phyloP scores from a whole-genome alignment of 768 basidiomycete genomes.

The Pisolithus orientalis region DNA sequence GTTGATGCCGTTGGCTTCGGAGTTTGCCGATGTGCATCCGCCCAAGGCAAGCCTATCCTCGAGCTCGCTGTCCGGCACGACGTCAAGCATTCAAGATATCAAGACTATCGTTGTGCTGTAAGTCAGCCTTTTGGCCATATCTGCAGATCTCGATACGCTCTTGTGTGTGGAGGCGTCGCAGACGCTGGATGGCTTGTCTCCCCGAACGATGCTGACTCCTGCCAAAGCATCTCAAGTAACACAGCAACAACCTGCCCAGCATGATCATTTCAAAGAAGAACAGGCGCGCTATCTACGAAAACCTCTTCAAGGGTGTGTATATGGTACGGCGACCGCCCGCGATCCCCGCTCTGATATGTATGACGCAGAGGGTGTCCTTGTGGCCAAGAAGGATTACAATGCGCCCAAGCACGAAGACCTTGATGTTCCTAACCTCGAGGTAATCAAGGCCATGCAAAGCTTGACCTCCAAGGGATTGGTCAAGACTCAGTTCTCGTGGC shows the following conservation, averaged over 20 bases:
- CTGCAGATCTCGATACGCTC: too few relatives aligned
- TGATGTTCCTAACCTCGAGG: conserved; percentile 63
- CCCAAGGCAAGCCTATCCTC: too few relatives aligned
- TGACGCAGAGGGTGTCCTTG: conserved; percentile 86
- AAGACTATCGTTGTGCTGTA: background rate
- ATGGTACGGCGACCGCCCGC: background rate
- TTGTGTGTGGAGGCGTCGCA: too few relatives aligned
- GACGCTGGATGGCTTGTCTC: background rate
- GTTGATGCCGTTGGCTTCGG: too few relatives aligned
- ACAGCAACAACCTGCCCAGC: conserved; percentile 31
- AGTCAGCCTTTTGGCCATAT: background rate
- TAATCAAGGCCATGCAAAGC: conserved; percentile 68
- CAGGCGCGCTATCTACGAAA: conserved; percentile 95
- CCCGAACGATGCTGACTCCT: background rate
- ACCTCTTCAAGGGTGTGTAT: conserved; percentile 96
- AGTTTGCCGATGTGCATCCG: too few relatives aligned
- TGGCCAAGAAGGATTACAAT: conserved; percentile 99
- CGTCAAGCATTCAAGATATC: too few relatives aligned
- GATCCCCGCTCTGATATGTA: background rate
- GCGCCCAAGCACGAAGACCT: conserved; percentile 94
- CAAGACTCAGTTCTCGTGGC: conserved; percentile 99
- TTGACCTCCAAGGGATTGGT: conserved; percentile 75
- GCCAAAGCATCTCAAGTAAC: background rate
- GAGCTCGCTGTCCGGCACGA: too few relatives aligned
- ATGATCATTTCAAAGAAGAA: conserved; percentile 98